A percentile compares a stretch with the other conserved stretches of the same genome.
These are phyloP conservation scores for Lathyrus oleraceus DNA, from an alignment of 306 rosid species.

Conservation along the genomic window DNA sequence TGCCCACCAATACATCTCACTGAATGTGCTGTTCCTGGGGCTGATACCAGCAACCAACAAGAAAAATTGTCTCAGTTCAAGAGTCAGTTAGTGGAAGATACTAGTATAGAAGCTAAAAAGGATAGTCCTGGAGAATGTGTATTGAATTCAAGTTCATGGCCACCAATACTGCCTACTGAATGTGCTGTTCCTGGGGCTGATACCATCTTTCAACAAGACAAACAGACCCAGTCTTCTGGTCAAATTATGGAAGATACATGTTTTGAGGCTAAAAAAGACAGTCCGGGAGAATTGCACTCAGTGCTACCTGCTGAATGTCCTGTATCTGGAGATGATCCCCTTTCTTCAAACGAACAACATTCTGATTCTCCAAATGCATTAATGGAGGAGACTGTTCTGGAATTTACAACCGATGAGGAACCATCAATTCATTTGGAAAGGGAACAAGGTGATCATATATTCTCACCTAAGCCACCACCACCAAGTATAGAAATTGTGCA, in stretches of 20 bases:
- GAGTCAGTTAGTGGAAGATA: constrained; percentile 41
- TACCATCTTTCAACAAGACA: constrained; percentile 31
- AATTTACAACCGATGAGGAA: constrained; percentile 41
- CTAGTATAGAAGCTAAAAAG: constrained; percentile 41
- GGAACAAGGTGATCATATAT: constrained; percentile 39
- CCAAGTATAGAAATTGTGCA: constrained; percentile 43
- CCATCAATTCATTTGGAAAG: constrained; percentile 44
- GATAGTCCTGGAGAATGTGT: constrained; percentile 28
- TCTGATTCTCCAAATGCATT: constrained; percentile 40
- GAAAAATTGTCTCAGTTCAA: constrained; percentile 35
- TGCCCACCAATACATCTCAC: constrained; percentile 35
- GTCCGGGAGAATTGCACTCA: constrained; percentile 30
- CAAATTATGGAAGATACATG: constrained; percentile 41
- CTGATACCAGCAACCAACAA: constrained; percentile 32
- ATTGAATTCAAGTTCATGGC: constrained; percentile 43
- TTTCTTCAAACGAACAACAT: constrained; percentile 28
- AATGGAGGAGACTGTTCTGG: constrained; percentile 41
- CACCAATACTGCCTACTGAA: constrained; percentile 37
- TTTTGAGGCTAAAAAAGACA: constrained; percentile 42
- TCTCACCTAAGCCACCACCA: constrained; percentile 39
- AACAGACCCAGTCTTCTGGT: constrained; percentile 33
- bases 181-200: constrained; percentile 31
- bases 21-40: constrained; percentile 30
- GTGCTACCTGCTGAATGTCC: constrained; percentile 35
- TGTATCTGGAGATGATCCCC: constrained; percentile 36